These are phyloP conservation scores for Zea mays DNA, from an alignment of 176 grass and related monocot species.

Conservation along the genomic window DNA sequence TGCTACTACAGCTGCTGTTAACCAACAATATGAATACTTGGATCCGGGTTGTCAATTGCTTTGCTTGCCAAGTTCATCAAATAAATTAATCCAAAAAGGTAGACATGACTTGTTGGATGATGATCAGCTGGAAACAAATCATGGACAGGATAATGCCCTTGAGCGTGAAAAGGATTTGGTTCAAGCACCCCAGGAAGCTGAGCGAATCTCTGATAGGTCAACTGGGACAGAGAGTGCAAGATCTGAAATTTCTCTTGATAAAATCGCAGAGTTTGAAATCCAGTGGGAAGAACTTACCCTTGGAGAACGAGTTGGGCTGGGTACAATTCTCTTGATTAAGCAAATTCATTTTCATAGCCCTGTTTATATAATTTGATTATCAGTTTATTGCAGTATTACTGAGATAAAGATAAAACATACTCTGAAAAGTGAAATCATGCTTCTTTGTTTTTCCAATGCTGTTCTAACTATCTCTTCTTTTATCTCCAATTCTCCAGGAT, in stretches of 20 bases:
- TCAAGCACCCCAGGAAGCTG: conserved; percentile 61
- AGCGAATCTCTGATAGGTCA: conserved; percentile 76
- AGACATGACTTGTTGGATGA: conserved; percentile 42
- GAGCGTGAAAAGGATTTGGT: conserved; percentile 46
- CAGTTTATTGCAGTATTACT: conserved; percentile 1
- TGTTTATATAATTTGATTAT: not conserved
- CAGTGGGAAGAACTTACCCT: conserved; percentile 90
- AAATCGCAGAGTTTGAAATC: conserved; percentile 90
- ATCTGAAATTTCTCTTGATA: conserved; percentile 82
- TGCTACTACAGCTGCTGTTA: conserved; percentile 91
- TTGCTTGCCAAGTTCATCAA: conserved; percentile 52
- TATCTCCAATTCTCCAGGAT: conserved; percentile 51
- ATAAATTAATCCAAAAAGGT: conserved; percentile 43
- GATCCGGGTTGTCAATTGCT: conserved; percentile 50
- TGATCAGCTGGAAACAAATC: conserved; percentile 50
- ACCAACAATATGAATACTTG: conserved; percentile 56
- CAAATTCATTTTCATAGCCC: conserved; percentile 18
- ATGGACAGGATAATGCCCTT: conserved; percentile 48
- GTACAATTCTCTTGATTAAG: conserved; percentile 49
- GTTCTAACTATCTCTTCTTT: conserved; percentile 25
- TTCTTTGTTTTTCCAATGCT: conserved; percentile 25
- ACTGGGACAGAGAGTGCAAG: conserved; percentile 76
- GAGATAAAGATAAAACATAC: conserved; percentile 1
- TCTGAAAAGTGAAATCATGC: not conserved
- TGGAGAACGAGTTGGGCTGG: conserved; percentile 89